These are phyloP conservation scores for Sporothrix variecibatus DNA, from an alignment of 2,329 filamentous ascomycete species.

Conservation along the genomic window DNA sequence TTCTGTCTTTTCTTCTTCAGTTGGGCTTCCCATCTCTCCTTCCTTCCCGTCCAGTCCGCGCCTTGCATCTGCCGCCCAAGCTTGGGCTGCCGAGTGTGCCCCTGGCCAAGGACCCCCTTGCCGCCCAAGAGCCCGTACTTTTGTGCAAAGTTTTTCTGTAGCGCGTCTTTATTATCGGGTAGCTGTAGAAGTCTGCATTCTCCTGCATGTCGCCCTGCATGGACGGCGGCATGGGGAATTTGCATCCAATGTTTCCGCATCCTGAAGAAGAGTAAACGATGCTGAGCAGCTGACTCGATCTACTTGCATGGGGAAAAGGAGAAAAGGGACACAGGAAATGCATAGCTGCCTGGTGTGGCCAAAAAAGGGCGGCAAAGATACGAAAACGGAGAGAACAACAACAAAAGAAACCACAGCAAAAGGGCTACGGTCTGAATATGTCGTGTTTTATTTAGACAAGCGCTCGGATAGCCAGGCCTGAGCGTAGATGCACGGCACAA, in stretches of 20 bases:
- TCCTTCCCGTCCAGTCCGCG: background rate
- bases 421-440: background rate
- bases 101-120: background rate
- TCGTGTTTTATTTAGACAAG: conserved; percentile 10
- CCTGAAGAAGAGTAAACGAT: background rate
- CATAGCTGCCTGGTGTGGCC: background rate
- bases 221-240: background rate
- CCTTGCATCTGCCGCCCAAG: background rate
- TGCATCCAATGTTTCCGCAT: background rate
- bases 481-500: background rate
- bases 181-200: background rate
- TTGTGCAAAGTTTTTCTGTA: conserved; percentile 2
- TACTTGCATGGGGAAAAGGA: background rate
- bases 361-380: background rate
- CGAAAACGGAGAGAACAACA: background rate
- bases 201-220: conserved; percentile 18
- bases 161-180: background rate
- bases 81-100: background rate
- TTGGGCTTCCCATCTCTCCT: background rate
- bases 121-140: background rate
- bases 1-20: background rate
- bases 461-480: conserved; percentile 4
- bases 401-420: background rate
- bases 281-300: background rate
- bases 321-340: background rate